Percentiles rank a stretch among this genome's conserved stretches.
Conservation (phyloP, 192 early-diverging fungal species). For the Gorgonomyces haynaldii region DNA sequence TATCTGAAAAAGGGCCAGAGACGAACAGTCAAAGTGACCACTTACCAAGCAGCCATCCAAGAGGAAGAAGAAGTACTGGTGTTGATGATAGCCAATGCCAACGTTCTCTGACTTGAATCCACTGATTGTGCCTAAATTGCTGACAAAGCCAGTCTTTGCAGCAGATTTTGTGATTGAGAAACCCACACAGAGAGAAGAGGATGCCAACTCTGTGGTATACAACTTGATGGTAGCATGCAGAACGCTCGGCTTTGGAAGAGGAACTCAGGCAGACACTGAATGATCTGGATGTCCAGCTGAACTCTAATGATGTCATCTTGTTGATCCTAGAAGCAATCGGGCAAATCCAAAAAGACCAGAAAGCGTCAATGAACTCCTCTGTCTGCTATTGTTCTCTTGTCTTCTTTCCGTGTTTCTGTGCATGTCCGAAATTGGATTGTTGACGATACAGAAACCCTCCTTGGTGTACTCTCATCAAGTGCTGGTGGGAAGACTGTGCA, state of each 20-base stretch:
- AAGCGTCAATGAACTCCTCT: too few relatives aligned
- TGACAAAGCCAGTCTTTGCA: slow-evolving; percentile 16
- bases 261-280: slow-evolving; percentile 27
- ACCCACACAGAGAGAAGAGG: slow-evolving; percentile 5
- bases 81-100: slow-evolving; percentile 2
- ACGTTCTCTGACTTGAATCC: slow-evolving; percentile 30
- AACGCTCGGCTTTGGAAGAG: slow-evolving; percentile 24
- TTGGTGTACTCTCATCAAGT: too few relatives aligned
- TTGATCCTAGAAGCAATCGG: too few relatives aligned
- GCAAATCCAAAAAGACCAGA: too few relatives aligned
- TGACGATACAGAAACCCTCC: too few relatives aligned
- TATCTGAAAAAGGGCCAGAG: slow-evolving; percentile 36
- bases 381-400: too few relatives aligned
- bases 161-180: slow-evolving; percentile 12
- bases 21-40: slow-evolving; percentile 1
- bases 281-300: slow-evolving; percentile 24
- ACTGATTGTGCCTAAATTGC: slow-evolving; percentile 24
- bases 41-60: slow-evolving; percentile 1
- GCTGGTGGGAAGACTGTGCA: too few relatives aligned
- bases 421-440: too few relatives aligned
- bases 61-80: neutral
- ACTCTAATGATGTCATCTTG: neutral
- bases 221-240: neutral
- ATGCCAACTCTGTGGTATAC: slow-evolving; percentile 2
- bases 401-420: too few relatives aligned